Evolutionary conservation across 176 grass and related monocot species (phyloP), one percentile per base, ranked within the genome.

Genomic region (Raddia distichophylla): DNA sequence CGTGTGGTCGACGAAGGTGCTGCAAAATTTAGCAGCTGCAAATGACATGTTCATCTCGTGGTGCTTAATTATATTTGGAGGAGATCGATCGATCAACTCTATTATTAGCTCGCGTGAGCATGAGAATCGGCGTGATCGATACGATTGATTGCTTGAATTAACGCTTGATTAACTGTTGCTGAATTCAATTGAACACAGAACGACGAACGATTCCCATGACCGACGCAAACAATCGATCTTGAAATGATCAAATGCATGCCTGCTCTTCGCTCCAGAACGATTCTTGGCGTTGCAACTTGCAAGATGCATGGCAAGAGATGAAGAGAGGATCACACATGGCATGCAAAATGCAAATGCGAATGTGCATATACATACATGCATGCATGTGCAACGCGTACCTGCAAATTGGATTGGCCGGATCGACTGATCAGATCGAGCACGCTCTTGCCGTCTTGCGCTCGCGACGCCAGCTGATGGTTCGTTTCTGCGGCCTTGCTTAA

Each of bases 51-150:
- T 75, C 46, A 1, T 18, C 10, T 43, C 57, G 12, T 14, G 68
- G 17, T 20, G 55, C 46, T 82, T 72, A 40, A 40, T 40, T 40
- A 66, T 46, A 46, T 66, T 66, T 74, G 43, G 51, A 74, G 27
- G 10, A 69, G 0, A 27, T 27, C 27, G 22, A 44, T 27, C 27
- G 0, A 40, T 40, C 18, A 0, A 10, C 14, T 35, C 76, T 55
- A 67, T 79, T 64, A 35, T 77, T 64, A 77, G 75, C 44, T 2
- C 60, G 48, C 47, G 45, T 33, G 20, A 11, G 20, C 7, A 11
- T 9, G 73, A 27, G 19, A 7, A 27, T 27, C 3, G 6, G 8
- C 3, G 18, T 40, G 37, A 40, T 40, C 37, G 32, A 7, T 11
- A 60, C 58, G 57, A 0, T 19, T 76, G 13, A 27, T 27, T 27